A percentile compares a stretch with the other conserved stretches of the same genome.
These are phyloP conservation scores for Agarophyton chilense DNA, from an alignment of 23 red algal genomes.

Conservation along the genomic window DNA sequence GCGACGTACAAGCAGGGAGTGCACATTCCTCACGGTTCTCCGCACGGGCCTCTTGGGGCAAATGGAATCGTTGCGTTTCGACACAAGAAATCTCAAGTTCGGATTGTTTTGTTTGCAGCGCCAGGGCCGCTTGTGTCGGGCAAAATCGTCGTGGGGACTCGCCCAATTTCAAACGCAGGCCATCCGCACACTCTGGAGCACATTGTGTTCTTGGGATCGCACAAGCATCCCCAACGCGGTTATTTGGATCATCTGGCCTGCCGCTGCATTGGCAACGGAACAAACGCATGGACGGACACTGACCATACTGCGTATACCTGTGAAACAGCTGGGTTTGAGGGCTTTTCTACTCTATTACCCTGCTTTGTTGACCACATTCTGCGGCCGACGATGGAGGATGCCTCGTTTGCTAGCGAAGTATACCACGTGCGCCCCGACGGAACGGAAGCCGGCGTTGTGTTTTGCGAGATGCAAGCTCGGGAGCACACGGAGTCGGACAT, in stretches of 20 bases:
- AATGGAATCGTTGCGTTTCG: constrained; percentile 54
- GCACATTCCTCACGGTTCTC: not conserved
- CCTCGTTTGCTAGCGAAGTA: constrained; percentile 87
- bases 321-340: constrained; percentile 82
- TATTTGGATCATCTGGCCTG: constrained; percentile 90
- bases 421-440: constrained; percentile 78
- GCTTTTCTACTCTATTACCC: constrained; percentile 81
- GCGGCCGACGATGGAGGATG: constrained; percentile 68
- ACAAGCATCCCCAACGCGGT: constrained; percentile 79
- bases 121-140: constrained; percentile 75
- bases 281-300: constrained; percentile 94
- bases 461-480: constrained; percentile 93
- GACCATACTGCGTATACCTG: constrained; percentile 96
- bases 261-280: constrained; percentile 82
- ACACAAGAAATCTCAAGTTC: constrained; percentile 46
- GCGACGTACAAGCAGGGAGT: not conserved
- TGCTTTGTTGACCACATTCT: constrained; percentile 89
- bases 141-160: constrained; percentile 66
- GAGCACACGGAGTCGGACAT: constrained; percentile 85
- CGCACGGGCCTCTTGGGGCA: constrained; percentile 12
- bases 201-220: constrained; percentile 93
- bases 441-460: constrained; percentile 93
- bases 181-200: constrained; percentile 95
- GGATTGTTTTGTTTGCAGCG: constrained; percentile 64
- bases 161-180: constrained; percentile 78